Conservation (phyloP, 305 asterid species). For the Coffea humblotiana region DNA sequence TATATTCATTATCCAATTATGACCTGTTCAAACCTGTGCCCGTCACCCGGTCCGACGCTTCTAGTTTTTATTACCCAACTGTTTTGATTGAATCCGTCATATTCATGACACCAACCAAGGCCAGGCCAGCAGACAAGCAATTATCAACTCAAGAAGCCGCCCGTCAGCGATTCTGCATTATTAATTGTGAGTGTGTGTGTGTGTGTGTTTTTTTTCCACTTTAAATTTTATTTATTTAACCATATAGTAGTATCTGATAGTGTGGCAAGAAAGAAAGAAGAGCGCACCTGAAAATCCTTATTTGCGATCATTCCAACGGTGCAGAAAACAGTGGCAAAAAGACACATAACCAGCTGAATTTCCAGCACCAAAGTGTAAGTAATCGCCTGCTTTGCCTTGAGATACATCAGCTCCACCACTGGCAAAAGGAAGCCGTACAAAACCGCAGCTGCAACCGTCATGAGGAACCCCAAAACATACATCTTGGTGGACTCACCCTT, state of each 20-base stretch:
- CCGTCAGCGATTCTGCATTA: not conserved
- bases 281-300: constrained; percentile 27
- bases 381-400: constrained; percentile 20
- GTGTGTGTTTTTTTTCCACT: not conserved
- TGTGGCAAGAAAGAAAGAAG: too few relatives aligned
- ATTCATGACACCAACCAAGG: not conserved
- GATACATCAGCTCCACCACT: constrained; percentile 25
- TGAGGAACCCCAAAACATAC: constrained; percentile 26
- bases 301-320: constrained; percentile 27
- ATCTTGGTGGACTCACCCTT: constrained; percentile 15
- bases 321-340: constrained; percentile 24
- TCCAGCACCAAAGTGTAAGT: constrained; percentile 27
- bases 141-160: not conserved
- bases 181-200: not conserved
- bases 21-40: too few relatives aligned
- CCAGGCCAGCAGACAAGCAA: not conserved
- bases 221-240: not conserved
- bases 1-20: not conserved
- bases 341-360: constrained; percentile 24
- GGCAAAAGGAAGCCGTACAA: constrained; percentile 30
- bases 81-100: not conserved
- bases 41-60: too few relatives aligned
- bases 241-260: not conserved
- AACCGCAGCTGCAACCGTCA: constrained; percentile 25
- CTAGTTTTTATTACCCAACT: not conserved